A percentile compares a stretch with the other conserved stretches of the same genome.
Evolutionary conservation across 2,329 filamentous ascomycete genomes (phyloP).

Genomic region (Aspergillus sclerotialis): DNA sequence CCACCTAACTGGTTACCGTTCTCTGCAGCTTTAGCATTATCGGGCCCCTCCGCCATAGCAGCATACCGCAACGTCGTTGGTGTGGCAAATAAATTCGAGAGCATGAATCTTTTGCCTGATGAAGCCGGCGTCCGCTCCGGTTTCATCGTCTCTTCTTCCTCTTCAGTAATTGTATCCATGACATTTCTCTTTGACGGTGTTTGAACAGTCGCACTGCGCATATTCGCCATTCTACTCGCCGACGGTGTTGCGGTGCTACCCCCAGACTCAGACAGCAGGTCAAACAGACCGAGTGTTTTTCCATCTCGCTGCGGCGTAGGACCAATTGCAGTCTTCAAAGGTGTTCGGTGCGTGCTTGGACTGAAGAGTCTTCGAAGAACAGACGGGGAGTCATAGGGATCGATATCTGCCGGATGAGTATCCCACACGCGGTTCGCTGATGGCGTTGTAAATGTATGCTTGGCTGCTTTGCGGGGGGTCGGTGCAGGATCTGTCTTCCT

Average conservation of each 20-base stretch:
- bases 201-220: conserved; percentile 21
- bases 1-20: conserved; percentile 3
- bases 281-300: conserved; percentile 41
- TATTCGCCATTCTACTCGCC: conserved; percentile 18
- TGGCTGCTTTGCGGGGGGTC: conserved; percentile 31
- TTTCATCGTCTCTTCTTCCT: conserved; percentile 16
- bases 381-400: conserved; percentile 40
- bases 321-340: conserved; percentile 36
- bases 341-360: conserved; percentile 26
- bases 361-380: conserved; percentile 31
- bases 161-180: conserved; percentile 22
- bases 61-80: conserved; percentile 39
- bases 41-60: conserved; percentile 29
- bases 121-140: conserved; percentile 34
- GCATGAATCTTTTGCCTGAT: conserved; percentile 38
- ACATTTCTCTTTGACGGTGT: conserved; percentile 31
- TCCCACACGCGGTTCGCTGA: conserved; percentile 17
- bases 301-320: conserved; percentile 45
- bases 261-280: conserved; percentile 38
- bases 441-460: conserved; percentile 24
- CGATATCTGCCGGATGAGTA: conserved; percentile 33
- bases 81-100: conserved; percentile 40
- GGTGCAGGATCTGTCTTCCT: conserved; percentile 8
- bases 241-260: conserved; percentile 29
- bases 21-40: conserved; percentile 7